These are phyloP conservation scores for Chlamydomonas schloesseri DNA, from an alignment of 139 green algal genomes.

Conservation along the genomic window DNA sequence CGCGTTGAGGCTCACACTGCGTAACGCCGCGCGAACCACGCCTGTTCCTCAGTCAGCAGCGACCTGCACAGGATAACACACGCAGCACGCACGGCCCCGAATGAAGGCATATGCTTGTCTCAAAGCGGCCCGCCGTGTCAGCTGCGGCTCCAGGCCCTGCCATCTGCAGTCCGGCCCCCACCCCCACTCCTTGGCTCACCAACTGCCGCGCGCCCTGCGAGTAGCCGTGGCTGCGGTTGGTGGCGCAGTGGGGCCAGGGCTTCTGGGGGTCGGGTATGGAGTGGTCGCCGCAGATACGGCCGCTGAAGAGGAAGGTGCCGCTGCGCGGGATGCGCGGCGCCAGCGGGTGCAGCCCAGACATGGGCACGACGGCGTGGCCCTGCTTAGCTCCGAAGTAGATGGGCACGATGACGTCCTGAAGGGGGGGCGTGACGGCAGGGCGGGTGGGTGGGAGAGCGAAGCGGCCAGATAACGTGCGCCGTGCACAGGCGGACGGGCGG, in stretches of 20 bases:
- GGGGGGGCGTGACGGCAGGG: not conserved
- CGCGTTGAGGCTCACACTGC: too few species aligned
- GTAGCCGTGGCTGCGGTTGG: constrained; percentile 16
- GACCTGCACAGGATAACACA: not conserved
- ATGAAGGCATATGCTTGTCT: too few species aligned
- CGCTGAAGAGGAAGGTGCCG: constrained; percentile 25
- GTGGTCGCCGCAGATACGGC: constrained; percentile 39
- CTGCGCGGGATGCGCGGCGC: not conserved
- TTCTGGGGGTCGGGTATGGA: not conserved
- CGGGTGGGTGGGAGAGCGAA: too few species aligned
- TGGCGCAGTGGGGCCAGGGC: constrained; percentile 34
- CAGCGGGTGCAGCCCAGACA: constrained; percentile 29
- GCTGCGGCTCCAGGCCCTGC: too few species aligned
- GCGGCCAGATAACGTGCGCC: too few species aligned
- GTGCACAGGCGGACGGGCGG: too few species aligned
- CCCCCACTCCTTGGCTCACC: too few species aligned
- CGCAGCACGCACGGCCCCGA: too few species aligned
- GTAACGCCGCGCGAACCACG: too few species aligned
- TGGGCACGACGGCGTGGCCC: not conserved
- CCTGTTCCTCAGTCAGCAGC: too few species aligned
- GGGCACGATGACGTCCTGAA: constrained; percentile 28
- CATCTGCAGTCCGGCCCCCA: too few species aligned
- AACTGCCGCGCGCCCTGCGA: constrained; percentile 23
- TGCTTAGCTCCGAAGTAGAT: constrained; percentile 10
- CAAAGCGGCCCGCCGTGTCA: too few species aligned